Base-by-base conservation (phyloP, 2,329 filamentous ascomycete species). In the Harringtonia lauricola region DNA sequence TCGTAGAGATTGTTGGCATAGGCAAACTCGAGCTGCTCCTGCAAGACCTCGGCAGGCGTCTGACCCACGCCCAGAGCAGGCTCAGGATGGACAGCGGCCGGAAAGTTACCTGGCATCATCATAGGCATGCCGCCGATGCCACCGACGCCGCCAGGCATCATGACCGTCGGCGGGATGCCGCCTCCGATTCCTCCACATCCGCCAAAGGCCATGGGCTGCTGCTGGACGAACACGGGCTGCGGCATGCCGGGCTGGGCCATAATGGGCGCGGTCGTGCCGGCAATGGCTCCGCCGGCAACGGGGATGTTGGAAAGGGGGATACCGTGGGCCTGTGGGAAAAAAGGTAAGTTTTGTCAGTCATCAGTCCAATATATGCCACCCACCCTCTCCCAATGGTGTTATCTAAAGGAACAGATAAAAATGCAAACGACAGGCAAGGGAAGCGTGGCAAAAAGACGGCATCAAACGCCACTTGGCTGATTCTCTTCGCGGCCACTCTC, bases 1-100 rank as follows among this genome's bases (percentile, higher is more conserved):
- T 76, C 69, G 50, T 71, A 67, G 51, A 72, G 61, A 51, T 65
- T 64, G 57, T 71, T 72, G 49, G 62, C 57, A 47, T 67, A 55
- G n/a, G 71, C 68, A 49, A 71, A 66, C 52, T 71, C 61, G 36
- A 66, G 57, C 55, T 72, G 68, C 45, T 70, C 65, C 18, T 67
- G 55, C 29, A 64, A 59, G 36, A 70, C 57, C 55, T 78, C 72
- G 44, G 55, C 56, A 30, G 61, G 58, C 2, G 73, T 78, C 49
- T 65, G 67, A 49, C 73, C 73, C 41, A 76, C 53, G 44, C 73
- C 66, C 59, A 69, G 59, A 47, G 74, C 64, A 48, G 59, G 53
- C 36, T 78, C 71, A n/a, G 68, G 65, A 49, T 63, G 56, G 38
- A 62, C 40, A 18, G 46, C 36, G 4, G 34, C 31, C 18, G 33